Evolutionary conservation across 108 stramenopile genomes (phyloP).

Genomic region (Skeletonema menzelii): DNA sequence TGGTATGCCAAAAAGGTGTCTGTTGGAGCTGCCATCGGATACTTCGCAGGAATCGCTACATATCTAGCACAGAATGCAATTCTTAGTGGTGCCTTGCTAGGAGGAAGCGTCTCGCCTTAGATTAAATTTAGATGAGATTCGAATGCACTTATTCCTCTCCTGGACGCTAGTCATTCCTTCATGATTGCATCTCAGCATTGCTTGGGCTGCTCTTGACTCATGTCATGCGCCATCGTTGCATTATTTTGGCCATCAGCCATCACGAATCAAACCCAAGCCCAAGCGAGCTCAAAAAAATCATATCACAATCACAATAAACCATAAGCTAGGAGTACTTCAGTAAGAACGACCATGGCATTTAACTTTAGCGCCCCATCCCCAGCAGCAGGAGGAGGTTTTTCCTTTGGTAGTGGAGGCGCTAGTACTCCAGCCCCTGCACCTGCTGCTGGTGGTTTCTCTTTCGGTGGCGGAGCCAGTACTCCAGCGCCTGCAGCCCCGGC

Average conservation of each 20-base stretch:
- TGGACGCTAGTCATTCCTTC: too few species aligned
- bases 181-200: too few species aligned
- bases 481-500: conserved; percentile 18
- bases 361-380: conserved; percentile 27
- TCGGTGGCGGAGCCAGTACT: conserved; percentile 10
- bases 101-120: conserved; percentile 6
- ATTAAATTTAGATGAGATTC: background rate
- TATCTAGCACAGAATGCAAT: conserved; percentile 79
- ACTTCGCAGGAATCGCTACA: conserved; percentile 90
- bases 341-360: conserved; percentile 32
- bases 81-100: conserved; percentile 58
- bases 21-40: conserved; percentile 84
- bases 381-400: background rate
- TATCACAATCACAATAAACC: too few species aligned
- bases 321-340: too few species aligned
- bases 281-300: too few species aligned
- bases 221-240: too few species aligned
- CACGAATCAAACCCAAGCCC: too few species aligned
- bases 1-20: conserved; percentile 93
- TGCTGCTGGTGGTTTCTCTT: conserved; percentile 3
- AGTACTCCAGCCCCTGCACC: conserved; percentile 14
- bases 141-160: background rate
- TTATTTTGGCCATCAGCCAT: too few species aligned
- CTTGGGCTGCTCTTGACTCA: too few species aligned
- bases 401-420: conserved; percentile 8